Base-by-base conservation (phyloP, 768 basidiomycete species). In the Hericium erinaceus region DNA sequence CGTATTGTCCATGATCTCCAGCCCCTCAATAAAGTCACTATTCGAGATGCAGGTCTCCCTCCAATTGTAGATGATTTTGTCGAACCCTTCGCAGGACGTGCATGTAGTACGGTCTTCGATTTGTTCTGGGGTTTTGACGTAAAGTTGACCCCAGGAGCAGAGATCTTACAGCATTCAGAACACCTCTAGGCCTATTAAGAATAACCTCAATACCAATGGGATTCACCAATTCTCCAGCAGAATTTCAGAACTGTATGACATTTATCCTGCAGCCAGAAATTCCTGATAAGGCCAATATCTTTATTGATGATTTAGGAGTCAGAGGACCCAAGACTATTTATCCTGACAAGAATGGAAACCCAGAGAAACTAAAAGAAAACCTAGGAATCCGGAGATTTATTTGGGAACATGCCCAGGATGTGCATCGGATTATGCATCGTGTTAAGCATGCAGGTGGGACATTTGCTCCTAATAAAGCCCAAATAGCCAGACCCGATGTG, bases 221-320 rank as follows among this genome's bases (percentile, higher is more conserved):
- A 3, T 46, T 40, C 20, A 55, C 54, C 8, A 55, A 55, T n/a
- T 40, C 41, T 10, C 22, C 41, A 7, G 22, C 54, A 1, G 41
- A 44, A 10, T 74, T 70, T 46, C 72, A 74, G 39, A 66, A 70
- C 18, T 65, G 68, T 39, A 69, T 72, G 60, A 62, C 60, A 0
- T 72, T 72, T 26, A 60, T 76, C 2, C 33, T 76, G 0, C 64
- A 73, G 22, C 57, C 69, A 18, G 68, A 75, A 61, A 72, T 65
- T 24, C 64, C 61, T 1, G 39, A 64, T 46, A 18, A 37, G 15
- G 58, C 62, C 10, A 67, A 67, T 24, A 60, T 64, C 3, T 72
- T 71, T 40, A 69, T 72, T 10, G 70, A 73, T 58, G 73, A 33
- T 13, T 38, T 52, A 39, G 16, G 52, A 2, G 22, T 50, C 7